phyloP scores from a whole-genome alignment of 2,329 filamentous ascomycete genomes.

The Verticillium klebahnii region DNA sequence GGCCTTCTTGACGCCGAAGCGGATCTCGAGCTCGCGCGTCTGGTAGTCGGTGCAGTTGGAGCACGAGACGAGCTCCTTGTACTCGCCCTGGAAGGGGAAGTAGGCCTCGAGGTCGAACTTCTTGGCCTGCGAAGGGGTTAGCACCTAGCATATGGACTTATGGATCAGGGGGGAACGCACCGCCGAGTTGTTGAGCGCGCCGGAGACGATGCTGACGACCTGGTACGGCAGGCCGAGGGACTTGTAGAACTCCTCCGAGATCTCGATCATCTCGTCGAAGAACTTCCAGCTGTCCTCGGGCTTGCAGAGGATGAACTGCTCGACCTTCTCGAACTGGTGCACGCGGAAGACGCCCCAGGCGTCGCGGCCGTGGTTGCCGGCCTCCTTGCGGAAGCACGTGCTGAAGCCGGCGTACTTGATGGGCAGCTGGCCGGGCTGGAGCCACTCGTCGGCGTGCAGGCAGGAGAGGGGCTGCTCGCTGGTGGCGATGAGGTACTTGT shows the following conservation, averaged over 20 bases:
- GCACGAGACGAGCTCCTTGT: slow-evolving; percentile 97
- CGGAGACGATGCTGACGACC: slow-evolving; percentile 92
- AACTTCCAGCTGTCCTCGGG: slow-evolving; percentile 89
- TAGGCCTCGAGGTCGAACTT: slow-evolving; percentile 96
- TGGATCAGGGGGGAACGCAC: slow-evolving; percentile 2
- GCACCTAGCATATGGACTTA: not conserved
- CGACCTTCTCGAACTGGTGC: slow-evolving; percentile 64
- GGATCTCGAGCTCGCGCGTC: slow-evolving; percentile 86
- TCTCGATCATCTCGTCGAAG: slow-evolving; percentile 88
- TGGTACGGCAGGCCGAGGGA: slow-evolving; percentile 1
- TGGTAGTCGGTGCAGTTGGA: slow-evolving; percentile 81
- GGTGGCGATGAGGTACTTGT: slow-evolving; percentile 76
- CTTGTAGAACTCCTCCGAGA: slow-evolving; percentile 93
- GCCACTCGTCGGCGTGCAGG: slow-evolving; percentile 90
- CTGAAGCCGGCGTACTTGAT: slow-evolving; percentile 92
- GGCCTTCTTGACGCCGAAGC: slow-evolving; percentile 73
- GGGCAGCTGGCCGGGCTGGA: slow-evolving; percentile 77
- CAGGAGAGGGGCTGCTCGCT: slow-evolving; percentile 88
- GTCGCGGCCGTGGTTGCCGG: slow-evolving; percentile 74
- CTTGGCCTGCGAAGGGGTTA: slow-evolving; percentile 51
- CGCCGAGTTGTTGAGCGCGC: slow-evolving; percentile 68
- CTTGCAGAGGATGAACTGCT: slow-evolving; percentile 76
- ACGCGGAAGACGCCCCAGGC: slow-evolving; percentile 98
- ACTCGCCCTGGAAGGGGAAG: slow-evolving; percentile 95
- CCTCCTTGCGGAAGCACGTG: slow-evolving; percentile 94